Evolutionary conservation across 306 rosid genomes (phyloP), one percentile per base, ranked within the genome.

Genomic region (Astragalus membranaceus): DNA sequence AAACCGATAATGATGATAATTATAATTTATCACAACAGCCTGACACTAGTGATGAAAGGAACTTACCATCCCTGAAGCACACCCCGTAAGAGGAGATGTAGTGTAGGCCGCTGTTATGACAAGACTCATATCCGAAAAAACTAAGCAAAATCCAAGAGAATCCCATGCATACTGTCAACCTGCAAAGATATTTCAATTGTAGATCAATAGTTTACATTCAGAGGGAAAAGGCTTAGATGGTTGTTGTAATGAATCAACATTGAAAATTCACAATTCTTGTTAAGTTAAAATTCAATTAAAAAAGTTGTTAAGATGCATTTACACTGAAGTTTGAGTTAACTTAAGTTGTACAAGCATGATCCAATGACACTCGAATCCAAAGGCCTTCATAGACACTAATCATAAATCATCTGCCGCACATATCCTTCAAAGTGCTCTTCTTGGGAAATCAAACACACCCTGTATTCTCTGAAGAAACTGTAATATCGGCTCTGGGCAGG

Each of bases 1-100:
- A 20, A 20, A 20, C 2, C 8, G 10, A 42, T 42, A 42, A 10
- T 42, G 10, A 42, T 42, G 10, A 42, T 42, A 42, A 42, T 41
- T 8, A 10, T 41, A 41, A 41, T 41, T 41, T 41, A 6, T 41
- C 11, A 6, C 10, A 4, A 10, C 10, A 53, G 59, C 13, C 9
- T 30, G 36, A 9, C 23, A 17, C 32, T 13, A 46, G 32, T 20
- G 48, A 65, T 75, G 47, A 56, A 73, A 57, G 68, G 72, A 64
- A 65, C 53, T 66, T 81, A 90, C 94, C 97, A 73, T 93, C 97
- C 93, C 88, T 93, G 85, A 86, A n/a, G n/a, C n/a, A n/a, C n/a
- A n/a, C n/a, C n/a, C n/a, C n/a, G n/a, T n/a, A n/a, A n/a, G n/a
- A n/a, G n/a, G n/a, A 20, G 1, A 20, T 20, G 23, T 20, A 20